Conservation (phyloP, 2,329 filamentous ascomycete genomes). For the Colletotrichum graminicola region DNA sequence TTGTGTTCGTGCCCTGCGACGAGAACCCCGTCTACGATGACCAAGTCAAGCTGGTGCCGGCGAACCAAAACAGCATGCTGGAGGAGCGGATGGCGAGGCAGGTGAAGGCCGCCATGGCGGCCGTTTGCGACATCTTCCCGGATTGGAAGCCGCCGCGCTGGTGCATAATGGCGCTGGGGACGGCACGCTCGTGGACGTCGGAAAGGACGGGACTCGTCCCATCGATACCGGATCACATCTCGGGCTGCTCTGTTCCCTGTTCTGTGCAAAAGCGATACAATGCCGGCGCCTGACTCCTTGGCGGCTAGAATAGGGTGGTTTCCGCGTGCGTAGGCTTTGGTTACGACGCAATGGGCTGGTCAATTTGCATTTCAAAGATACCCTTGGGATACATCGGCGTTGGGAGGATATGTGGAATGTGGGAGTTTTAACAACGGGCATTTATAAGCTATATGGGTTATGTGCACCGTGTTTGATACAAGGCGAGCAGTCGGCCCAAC, state of each 20-base stretch:
- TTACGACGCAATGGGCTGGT: background rate
- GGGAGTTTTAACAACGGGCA: background rate
- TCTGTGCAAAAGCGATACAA: background rate
- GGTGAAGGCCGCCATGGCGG: conserved; percentile 51
- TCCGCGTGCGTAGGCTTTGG: background rate
- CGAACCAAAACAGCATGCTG: conserved; percentile 47
- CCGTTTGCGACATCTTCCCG: conserved; percentile 48
- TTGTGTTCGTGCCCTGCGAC: conserved; percentile 59
- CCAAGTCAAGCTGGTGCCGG: conserved; percentile 44
- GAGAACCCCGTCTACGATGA: conserved; percentile 51
- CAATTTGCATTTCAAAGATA: conserved; percentile 19
- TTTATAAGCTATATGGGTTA: background rate
- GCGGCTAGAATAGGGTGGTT: background rate
- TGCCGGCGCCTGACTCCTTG: background rate
- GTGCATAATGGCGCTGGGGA: conserved; percentile 51
- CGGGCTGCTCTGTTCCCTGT: background rate
- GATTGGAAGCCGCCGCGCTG: conserved; percentile 53
- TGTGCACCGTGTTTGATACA: background rate
- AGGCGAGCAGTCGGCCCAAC: background rate
- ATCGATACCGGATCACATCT: background rate
- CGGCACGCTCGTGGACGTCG: background rate
- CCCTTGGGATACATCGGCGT: conserved; percentile 10
- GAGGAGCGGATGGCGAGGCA: conserved; percentile 53
- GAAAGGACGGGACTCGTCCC: background rate
- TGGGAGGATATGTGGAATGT: background rate